Evolutionary conservation across 164 flowering plant species (phyloP).

Genomic region (Magnolia officinalis): DNA sequence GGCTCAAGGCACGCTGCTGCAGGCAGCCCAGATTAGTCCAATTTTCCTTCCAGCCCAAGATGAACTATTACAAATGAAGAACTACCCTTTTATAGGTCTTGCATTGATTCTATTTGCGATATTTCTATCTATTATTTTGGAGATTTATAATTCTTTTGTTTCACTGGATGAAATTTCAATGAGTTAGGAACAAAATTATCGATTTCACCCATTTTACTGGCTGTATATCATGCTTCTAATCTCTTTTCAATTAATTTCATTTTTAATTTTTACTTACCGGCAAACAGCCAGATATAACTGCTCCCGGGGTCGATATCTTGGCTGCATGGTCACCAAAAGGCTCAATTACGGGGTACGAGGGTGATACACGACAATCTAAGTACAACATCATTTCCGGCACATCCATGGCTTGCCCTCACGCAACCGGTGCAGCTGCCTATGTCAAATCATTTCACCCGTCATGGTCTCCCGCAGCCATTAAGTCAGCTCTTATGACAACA

Average conservation of each 20-base stretch:
- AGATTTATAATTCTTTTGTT: neutral
- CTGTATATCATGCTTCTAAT: no score
- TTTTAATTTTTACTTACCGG: no score
- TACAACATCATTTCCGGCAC: constrained; percentile 1
- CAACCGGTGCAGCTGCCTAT: constrained; percentile 6
- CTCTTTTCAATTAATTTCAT: no score
- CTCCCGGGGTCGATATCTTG: constrained; percentile 7
- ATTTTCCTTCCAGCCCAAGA: no score
- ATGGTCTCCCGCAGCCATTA: constrained; percentile 13
- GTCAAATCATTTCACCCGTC: constrained; percentile 10
- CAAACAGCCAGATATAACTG: constrained; percentile 13
- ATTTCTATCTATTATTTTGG: neutral
- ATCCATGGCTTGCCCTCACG: constrained; percentile 10
- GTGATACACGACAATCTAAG: neutral
- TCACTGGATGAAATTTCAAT: neutral
- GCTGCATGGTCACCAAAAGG: neutral
- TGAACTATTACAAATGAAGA: no score
- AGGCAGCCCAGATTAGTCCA: no score
- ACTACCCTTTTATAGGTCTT: no score
- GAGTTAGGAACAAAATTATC: neutral
- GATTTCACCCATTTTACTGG: neutral
- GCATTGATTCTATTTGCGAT: neutral
- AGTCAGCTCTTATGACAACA: constrained; percentile 12
- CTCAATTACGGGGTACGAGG: neutral
- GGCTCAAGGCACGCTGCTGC: no score